Conservation (phyloP, 805 yeast species). For the Candida orba region DNA sequence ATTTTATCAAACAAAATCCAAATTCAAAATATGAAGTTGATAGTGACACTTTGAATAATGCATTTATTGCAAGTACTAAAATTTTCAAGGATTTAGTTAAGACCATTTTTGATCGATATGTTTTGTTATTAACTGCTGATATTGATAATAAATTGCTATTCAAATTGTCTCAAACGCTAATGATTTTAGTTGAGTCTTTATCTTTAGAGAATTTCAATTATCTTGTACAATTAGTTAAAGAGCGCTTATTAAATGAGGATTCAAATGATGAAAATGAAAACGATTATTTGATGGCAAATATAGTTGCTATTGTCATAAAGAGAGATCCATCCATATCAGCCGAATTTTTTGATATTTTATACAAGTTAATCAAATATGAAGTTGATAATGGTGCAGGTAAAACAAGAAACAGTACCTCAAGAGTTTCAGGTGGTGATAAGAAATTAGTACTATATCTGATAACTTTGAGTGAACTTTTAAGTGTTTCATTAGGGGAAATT, state of each 20-base stretch:
- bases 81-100: slow-evolving; percentile 56
- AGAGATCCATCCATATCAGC: slow-evolving; percentile 33
- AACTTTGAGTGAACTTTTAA: slow-evolving; percentile 60
- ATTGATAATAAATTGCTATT: slow-evolving; percentile 29
- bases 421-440: slow-evolving; percentile 71
- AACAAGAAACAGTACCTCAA: slow-evolving; percentile 52
- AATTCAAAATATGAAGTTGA: slow-evolving; percentile 33
- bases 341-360: slow-evolving; percentile 22
- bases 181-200: slow-evolving; percentile 48
- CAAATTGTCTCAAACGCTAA: slow-evolving; percentile 37
- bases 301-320: slow-evolving; percentile 65
- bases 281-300: slow-evolving; percentile 60
- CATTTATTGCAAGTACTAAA: slow-evolving; percentile 67
- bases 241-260: slow-evolving; percentile 43
- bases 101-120: slow-evolving; percentile 49
- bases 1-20: slow-evolving; percentile 33
- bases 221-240: slow-evolving; percentile 32
- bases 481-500: slow-evolving; percentile 54
- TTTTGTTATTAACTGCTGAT: slow-evolving; percentile 53
- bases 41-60: slow-evolving; percentile 39
- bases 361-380: slow-evolving; percentile 53
- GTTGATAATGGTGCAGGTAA: slow-evolving; percentile 79
- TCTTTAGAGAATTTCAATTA: slow-evolving; percentile 46
- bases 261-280: slow-evolving; percentile 52
- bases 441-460: slow-evolving; percentile 64